phyloP scores from a whole-genome alignment of 192 early-diverging fungal genomes.

The Linnemannia exigua region DNA sequence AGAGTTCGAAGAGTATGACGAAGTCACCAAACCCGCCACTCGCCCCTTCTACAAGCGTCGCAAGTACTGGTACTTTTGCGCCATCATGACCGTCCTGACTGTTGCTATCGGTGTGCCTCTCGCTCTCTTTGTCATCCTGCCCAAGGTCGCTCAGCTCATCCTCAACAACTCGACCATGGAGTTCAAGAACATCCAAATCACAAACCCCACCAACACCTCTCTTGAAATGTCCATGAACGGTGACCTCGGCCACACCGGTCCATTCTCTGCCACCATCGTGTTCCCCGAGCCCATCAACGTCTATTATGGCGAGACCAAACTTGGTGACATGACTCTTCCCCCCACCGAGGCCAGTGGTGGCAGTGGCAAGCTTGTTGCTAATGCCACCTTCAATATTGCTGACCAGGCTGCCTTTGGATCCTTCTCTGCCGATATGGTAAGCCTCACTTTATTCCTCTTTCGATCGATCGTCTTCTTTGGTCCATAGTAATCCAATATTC shows the following conservation, averaged over 20 bases:
- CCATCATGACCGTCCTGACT: constrained; percentile 59
- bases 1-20: constrained; percentile 61
- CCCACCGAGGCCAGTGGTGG: constrained; percentile 50
- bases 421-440: constrained; percentile 64
- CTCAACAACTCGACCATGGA: constrained; percentile 59
- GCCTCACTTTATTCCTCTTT: background rate
- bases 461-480: background rate
- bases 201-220: constrained; percentile 47
- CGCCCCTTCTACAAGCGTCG: constrained; percentile 62
- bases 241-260: constrained; percentile 60
- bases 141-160: constrained; percentile 62
- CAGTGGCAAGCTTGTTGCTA: constrained; percentile 9
- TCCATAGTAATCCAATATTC: background rate
- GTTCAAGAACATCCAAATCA: constrained; percentile 58
- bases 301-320: constrained; percentile 49
- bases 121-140: constrained; percentile 67
- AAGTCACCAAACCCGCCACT: constrained; percentile 52
- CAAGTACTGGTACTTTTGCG: constrained; percentile 68
- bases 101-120: constrained; percentile 60
- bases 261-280: constrained; percentile 63
- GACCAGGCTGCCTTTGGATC: constrained; percentile 41
- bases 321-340: constrained; percentile 45
- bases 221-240: constrained; percentile 60
- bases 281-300: constrained; percentile 62
- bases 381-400: constrained; percentile 29